A percentile compares a stretch with the other conserved stretches of the same genome.
These are phyloP conservation scores for Aspergillus luchuensis DNA, from an alignment of 2,329 filamentous ascomycete genomes.

Conservation along the genomic window DNA sequence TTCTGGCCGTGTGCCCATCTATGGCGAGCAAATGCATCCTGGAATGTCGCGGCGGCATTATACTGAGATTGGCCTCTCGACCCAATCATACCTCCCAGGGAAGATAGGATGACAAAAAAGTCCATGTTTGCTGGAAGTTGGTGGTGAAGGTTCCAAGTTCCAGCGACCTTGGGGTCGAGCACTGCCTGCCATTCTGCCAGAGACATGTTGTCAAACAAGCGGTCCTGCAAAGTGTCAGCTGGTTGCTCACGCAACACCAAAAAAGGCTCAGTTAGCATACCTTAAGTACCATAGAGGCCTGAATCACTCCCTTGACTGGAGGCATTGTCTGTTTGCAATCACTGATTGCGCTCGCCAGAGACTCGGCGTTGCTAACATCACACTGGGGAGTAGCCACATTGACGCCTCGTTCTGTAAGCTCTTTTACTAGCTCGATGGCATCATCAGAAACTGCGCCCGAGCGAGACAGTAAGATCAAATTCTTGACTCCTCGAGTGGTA, in stretches of 20 bases:
- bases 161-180: not conserved
- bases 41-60: constrained; percentile 37
- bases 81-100: constrained; percentile 43
- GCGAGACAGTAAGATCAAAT: constrained; percentile 24
- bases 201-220: not conserved
- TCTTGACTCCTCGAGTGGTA: constrained; percentile 22
- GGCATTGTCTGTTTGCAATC: constrained; percentile 21
- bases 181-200: not conserved
- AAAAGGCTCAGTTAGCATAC: constrained; percentile 7
- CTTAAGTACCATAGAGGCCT: constrained; percentile 26
- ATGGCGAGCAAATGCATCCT: constrained; percentile 34
- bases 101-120: constrained; percentile 42
- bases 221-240: constrained; percentile 33
- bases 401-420: not conserved
- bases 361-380: constrained; percentile 10
- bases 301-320: constrained; percentile 25
- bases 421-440: constrained; percentile 1
- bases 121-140: constrained; percentile 35
- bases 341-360: not conserved
- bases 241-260: not conserved
- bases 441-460: constrained; percentile 12
- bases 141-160: constrained; percentile 34
- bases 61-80: constrained; percentile 47
- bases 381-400: not conserved
- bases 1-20: constrained; percentile 25